These are phyloP conservation scores for Paecilomyces formosus DNA, from an alignment of 2,329 filamentous ascomycete genomes.

Conservation along the genomic window DNA sequence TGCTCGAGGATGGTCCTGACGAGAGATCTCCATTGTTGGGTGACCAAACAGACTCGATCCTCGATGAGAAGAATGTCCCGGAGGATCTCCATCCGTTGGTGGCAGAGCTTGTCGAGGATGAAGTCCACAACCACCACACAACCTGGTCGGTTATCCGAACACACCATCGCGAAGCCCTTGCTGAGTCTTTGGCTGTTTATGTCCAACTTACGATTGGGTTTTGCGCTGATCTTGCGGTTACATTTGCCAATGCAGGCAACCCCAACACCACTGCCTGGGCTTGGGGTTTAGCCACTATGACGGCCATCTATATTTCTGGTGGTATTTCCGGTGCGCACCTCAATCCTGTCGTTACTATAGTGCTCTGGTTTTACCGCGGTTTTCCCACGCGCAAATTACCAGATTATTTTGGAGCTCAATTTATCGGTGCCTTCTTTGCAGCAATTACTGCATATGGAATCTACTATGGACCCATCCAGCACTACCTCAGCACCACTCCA, in stretches of 20 bases:
- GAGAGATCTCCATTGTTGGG: not conserved
- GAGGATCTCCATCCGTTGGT: conserved; percentile 40
- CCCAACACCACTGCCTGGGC: conserved; percentile 39
- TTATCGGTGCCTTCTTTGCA: conserved; percentile 46
- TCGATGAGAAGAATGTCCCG: conserved; percentile 27
- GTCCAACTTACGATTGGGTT: conserved; percentile 41
- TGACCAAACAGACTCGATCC: conserved; percentile 1
- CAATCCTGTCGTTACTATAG: conserved; percentile 37
- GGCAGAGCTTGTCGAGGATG: conserved; percentile 37
- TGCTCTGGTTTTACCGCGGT: conserved; percentile 44
- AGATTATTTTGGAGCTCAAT: conserved; percentile 45
- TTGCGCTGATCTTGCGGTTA: conserved; percentile 42
- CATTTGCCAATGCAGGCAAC: conserved; percentile 31
- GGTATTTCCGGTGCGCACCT: conserved; percentile 42
- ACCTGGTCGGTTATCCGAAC: conserved; percentile 45
- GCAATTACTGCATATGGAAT: conserved; percentile 39
- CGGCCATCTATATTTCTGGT: conserved; percentile 42
- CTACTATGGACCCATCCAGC: conserved; percentile 26
- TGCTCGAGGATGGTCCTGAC: not conserved
- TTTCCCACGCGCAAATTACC: conserved; percentile 47
- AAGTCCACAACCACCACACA: conserved; percentile 43
- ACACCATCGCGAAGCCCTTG: conserved; percentile 46
- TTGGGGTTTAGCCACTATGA: conserved; percentile 51
- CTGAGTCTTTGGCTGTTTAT: conserved; percentile 45
- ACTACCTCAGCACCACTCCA: conserved; percentile 21